phyloP scores from a whole-genome alignment of 768 basidiomycete species.

The Udeniomyces megalosporus region DNA sequence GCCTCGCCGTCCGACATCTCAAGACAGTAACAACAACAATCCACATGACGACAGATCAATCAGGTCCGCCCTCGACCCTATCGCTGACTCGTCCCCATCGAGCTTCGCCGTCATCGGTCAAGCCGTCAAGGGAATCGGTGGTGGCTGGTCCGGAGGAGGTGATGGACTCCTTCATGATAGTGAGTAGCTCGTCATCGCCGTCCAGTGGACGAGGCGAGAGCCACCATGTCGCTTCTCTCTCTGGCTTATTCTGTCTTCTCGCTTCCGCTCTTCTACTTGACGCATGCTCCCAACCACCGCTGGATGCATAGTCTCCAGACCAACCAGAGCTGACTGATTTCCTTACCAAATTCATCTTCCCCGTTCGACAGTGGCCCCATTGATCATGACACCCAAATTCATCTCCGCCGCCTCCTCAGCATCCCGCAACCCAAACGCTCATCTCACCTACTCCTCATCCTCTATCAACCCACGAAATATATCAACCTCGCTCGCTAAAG shows the following conservation, averaged over 20 bases:
- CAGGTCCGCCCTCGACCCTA: slow-evolving; percentile 12
- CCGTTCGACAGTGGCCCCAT: slow-evolving; percentile 53
- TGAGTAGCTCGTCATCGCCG: not conserved
- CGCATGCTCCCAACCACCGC: not conserved
- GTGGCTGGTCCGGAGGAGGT: slow-evolving; percentile 1
- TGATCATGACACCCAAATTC: slow-evolving; percentile 78
- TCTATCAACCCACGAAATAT: slow-evolving; percentile 62
- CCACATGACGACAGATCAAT: not conserved
- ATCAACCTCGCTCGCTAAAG: slow-evolving; percentile 42
- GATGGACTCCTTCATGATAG: not conserved
- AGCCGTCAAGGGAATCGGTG: slow-evolving; percentile 6
- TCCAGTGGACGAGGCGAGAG: not conserved
- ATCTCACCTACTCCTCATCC: slow-evolving; percentile 36
- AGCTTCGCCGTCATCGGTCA: slow-evolving; percentile 5
- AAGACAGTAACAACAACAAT: too few species aligned
- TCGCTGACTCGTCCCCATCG: slow-evolving; percentile 8
- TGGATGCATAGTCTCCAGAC: not conserved
- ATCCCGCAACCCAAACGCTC: slow-evolving; percentile 17
- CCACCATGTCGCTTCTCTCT: not conserved
- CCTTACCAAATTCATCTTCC: not conserved
- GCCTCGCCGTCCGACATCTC: too few species aligned
- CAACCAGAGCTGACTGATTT: not conserved
- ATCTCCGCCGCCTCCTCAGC: slow-evolving; percentile 49
- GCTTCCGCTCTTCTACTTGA: not conserved
- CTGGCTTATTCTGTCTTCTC: not conserved